These are phyloP conservation scores for Yamadazyma sp. DNA, from an alignment of 805 yeast species.

Conservation along the genomic window DNA sequence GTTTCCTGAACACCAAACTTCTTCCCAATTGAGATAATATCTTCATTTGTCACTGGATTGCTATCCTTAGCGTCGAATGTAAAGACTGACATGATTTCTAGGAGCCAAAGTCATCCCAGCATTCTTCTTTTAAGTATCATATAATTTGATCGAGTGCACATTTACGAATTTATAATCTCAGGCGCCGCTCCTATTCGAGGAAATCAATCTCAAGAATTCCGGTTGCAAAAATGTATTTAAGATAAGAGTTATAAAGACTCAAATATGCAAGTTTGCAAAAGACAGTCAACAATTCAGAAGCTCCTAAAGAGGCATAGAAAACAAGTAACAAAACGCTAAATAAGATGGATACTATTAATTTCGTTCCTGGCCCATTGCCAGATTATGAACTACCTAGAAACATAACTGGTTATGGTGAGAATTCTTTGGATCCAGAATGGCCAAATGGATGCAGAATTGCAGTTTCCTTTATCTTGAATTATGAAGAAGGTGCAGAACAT, in stretches of 20 bases:
- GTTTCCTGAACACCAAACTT: conserved; percentile 20
- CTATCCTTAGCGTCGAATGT: conserved; percentile 18
- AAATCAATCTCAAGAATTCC: neutral
- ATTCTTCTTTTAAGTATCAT: too few species aligned
- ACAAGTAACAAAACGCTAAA: too few species aligned
- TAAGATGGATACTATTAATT: conserved; percentile 7
- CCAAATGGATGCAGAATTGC: conserved; percentile 29
- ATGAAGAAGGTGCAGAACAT: conserved; percentile 33
- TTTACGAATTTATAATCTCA: too few species aligned
- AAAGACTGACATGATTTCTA: conserved; percentile 23
- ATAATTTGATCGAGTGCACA: too few species aligned
- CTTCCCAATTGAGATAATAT: conserved; percentile 17
- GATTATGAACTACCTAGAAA: conserved; percentile 19
- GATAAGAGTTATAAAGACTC: neutral
- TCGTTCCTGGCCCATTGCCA: conserved; percentile 2
- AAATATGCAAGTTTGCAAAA: too few species aligned
- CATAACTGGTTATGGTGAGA: conserved; percentile 26
- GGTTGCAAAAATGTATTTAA: neutral
- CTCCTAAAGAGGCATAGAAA: too few species aligned
- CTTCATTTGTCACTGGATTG: conserved; percentile 21
- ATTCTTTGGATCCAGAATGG: conserved; percentile 26
- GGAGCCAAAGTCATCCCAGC: too few species aligned
- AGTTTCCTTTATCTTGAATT: conserved; percentile 28
- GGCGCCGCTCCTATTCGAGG: too few species aligned
- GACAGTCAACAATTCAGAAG: too few species aligned